These are phyloP conservation scores for Zygoascus biomembranicola DNA, from an alignment of 805 yeast species.

Conservation along the genomic window DNA sequence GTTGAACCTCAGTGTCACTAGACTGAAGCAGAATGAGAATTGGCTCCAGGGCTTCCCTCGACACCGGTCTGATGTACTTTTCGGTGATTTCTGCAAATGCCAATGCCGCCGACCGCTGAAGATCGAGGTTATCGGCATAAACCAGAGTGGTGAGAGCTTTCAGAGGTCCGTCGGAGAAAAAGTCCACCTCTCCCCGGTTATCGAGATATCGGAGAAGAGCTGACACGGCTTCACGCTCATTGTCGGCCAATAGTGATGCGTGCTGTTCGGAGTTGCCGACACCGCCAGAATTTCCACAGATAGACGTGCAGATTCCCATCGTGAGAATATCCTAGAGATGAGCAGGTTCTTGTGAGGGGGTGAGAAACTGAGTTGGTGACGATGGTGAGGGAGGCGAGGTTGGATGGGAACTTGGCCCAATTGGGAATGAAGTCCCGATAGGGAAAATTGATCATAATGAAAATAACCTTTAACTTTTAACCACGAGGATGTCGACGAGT, in stretches of 20 bases:
- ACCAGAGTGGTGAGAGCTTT: conserved; percentile 88
- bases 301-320: not conserved
- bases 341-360: not conserved
- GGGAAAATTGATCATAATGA: not conserved
- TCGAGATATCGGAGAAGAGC: conserved; percentile 83
- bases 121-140: conserved; percentile 87
- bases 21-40: conserved; percentile 79
- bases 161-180: conserved; percentile 72
- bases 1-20: conserved; percentile 87
- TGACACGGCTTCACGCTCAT: conserved; percentile 94
- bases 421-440: not conserved
- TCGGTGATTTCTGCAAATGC: conserved; percentile 99
- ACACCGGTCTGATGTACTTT: conserved; percentile 81
- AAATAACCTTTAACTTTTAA: not conserved
- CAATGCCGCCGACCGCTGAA: conserved; percentile 93
- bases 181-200: conserved; percentile 66
- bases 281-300: not conserved
- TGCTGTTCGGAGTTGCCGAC: conserved; percentile 13
- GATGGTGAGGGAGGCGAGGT: not conserved
- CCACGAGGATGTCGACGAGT: not conserved
- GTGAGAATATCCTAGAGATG: not conserved
- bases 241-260: conserved; percentile 84
- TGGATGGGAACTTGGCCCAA: not conserved
- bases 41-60: conserved; percentile 88
- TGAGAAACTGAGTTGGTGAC: not conserved